Evolutionary conservation across 2,329 filamentous ascomycete species (phyloP), one percentile per base, ranked within the genome.

Genomic region (Alternaria hordeiaustralica): DNA sequence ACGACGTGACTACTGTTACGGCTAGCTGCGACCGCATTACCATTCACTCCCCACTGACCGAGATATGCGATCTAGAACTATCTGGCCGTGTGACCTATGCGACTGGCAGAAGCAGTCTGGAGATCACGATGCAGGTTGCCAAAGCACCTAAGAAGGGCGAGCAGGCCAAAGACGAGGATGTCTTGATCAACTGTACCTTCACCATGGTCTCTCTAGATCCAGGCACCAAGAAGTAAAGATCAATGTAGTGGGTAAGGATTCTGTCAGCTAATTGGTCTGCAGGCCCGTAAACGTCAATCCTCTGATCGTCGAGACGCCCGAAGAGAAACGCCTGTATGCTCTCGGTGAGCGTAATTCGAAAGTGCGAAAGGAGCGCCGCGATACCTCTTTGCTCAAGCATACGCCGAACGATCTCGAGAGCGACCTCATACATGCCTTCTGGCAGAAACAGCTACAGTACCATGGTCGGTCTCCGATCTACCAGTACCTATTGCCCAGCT

Each of bases 181-280:
- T 91, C 1, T 78, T 92, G 59, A 86, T 92, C 78, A 90, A 88
- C n/a, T 92, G 90, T 78, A 87, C 89, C 7, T 92, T 92, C 73
- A 93, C 90, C 1, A 93, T 93, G 91, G 91, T 93, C 0, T 91
- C 90, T 2, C 81, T 93, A 11, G 88, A 93, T 70, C 89, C 90
- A 2, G 81, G 73, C 5, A 92, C 90, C 1, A 91, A 89, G 78
- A 90, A 87, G 82, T 86, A 75, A 89, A 87, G 82, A 85, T 74
- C 7, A 60, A n/a, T 4, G 2, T 15, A 21, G 20, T 5, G 25
- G 30, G 18, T 30, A 41, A 5, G 1, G 2, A 21, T 28, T 60
- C 11, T 13, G 25, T n/a, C 18, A 2, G 30, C 57, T 61, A 21
- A 64, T 41, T 10, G 7, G 18, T 11, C 10, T 10, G 11, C 15